Conservation (phyloP, 306 rosid genomes). For the Gleditsia sinensis region DNA sequence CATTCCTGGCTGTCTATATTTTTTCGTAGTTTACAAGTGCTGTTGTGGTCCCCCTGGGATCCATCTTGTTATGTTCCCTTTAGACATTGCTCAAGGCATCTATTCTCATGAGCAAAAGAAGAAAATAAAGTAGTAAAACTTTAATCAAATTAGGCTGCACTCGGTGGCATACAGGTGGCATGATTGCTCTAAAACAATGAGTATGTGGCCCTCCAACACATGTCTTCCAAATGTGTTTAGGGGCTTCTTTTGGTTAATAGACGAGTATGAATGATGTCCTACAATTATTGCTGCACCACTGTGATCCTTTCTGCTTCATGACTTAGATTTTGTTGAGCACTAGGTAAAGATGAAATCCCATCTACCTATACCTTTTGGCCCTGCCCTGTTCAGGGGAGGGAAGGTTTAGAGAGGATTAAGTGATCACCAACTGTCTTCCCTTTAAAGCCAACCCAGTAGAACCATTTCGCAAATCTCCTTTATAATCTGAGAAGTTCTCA, state of each 20-base stretch:
- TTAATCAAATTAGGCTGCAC: constrained; percentile 49
- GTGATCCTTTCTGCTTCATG: constrained; percentile 24
- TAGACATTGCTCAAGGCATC: constrained; percentile 35
- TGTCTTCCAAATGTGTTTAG: constrained; percentile 40
- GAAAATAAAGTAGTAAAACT: constrained; percentile 25
- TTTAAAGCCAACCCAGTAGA: not conserved
- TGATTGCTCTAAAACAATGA: constrained; percentile 48
- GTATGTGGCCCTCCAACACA: constrained; percentile 51
- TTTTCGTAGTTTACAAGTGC: constrained; percentile 28
- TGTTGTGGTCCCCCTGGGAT: constrained; percentile 43
- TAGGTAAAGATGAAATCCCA: constrained; percentile 12
- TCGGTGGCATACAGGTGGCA: constrained; percentile 38
- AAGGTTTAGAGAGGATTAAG: too few relatives aligned
- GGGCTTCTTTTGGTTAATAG: constrained; percentile 44
- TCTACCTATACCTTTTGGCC: not conserved
- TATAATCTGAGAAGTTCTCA: not conserved
- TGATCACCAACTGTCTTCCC: constrained; percentile 12
- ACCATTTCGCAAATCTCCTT: not conserved
- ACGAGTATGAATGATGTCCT: constrained; percentile 37
- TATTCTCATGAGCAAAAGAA: constrained; percentile 43
- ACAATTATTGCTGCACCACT: constrained; percentile 38
- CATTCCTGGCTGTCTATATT: constrained; percentile 17
- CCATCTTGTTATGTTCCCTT: constrained; percentile 35
- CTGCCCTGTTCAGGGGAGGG: too few relatives aligned
- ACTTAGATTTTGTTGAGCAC: constrained; percentile 5